Conservation (phyloP, 1,139 yeast species). For the Arxiozyma slooffiae region DNA sequence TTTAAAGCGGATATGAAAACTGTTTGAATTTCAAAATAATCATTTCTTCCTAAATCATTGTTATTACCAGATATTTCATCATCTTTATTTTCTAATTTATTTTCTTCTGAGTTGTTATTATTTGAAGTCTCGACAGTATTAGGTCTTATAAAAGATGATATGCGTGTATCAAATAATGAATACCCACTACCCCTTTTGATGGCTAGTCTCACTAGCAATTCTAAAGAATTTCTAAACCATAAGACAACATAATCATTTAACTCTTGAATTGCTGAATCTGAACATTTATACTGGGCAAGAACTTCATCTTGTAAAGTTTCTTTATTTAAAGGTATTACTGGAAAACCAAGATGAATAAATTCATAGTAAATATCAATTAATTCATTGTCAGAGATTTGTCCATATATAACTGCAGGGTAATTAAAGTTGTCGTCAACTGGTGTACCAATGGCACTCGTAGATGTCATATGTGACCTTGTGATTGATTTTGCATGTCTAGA, state of each 20-base stretch:
- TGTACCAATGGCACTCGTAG: not conserved
- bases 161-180: constrained; percentile 12
- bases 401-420: constrained; percentile 15
- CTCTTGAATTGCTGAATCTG: constrained; percentile 32
- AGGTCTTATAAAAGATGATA: constrained; percentile 4
- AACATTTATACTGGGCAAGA: constrained; percentile 30
- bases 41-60: constrained; percentile 6
- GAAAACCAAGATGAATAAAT: constrained; percentile 46
- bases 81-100: not conserved
- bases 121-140: not conserved
- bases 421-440: not conserved
- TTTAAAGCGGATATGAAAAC: constrained; percentile 26
- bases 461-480: not conserved
- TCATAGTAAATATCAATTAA: constrained; percentile 41
- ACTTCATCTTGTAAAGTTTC: constrained; percentile 31
- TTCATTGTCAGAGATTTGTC: constrained; percentile 26
- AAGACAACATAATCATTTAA: constrained; percentile 38
- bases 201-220: constrained; percentile 36
- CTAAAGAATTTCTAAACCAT: constrained; percentile 44
- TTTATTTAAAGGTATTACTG: constrained; percentile 46
- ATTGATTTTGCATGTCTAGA: not conserved
- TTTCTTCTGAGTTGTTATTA: not conserved
- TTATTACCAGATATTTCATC: not conserved
- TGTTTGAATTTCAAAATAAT: constrained; percentile 17
- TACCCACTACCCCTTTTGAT: constrained; percentile 26